Evolutionary conservation across 2,329 filamentous ascomycete genomes (phyloP).

Genomic region (Pseudomassariella vexata): DNA sequence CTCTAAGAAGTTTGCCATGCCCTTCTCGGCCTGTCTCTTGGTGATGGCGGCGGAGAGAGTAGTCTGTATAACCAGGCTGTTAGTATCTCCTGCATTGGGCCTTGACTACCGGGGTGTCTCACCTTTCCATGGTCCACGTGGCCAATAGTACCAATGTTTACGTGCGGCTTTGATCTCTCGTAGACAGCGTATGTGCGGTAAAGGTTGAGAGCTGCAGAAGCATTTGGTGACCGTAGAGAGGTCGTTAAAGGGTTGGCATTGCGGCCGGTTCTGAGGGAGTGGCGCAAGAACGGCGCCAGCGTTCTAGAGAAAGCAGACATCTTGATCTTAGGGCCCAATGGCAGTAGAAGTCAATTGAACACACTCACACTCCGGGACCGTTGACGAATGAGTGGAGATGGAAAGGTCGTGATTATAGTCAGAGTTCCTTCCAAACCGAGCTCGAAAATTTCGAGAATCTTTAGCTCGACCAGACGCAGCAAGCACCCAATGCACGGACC

Average conservation of each 20-base stretch:
- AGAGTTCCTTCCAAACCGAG: too few species aligned
- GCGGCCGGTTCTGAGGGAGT: slow-evolving; percentile 63
- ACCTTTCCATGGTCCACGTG: slow-evolving; percentile 99
- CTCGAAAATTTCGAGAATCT: too few species aligned
- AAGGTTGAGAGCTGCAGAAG: slow-evolving; percentile 59
- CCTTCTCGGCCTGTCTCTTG: slow-evolving; percentile 94
- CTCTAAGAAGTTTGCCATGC: slow-evolving; percentile 88
- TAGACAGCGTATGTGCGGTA: slow-evolving; percentile 65
- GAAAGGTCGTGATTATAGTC: too few species aligned
- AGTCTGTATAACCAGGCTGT: slow-evolving; percentile 61
- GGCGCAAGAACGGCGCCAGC: slow-evolving; percentile 70
- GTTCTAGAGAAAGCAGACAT: slow-evolving; percentile 81
- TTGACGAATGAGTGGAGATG: too few species aligned
- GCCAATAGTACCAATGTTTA: slow-evolving; percentile 99
- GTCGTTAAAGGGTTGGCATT: slow-evolving; percentile 72
- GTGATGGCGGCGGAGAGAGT: slow-evolving; percentile 98
- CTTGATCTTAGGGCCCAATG: slow-evolving; percentile 32
- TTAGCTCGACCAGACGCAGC: too few species aligned
- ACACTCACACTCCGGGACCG: too few species aligned
- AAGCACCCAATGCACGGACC: too few species aligned
- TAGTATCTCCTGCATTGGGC: background rate
- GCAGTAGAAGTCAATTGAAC: too few species aligned
- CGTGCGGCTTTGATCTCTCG: slow-evolving; percentile 91
- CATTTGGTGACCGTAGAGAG: slow-evolving; percentile 57
- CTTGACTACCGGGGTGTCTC: slow-evolving; percentile 16